Base-by-base conservation (phyloP, 805 yeast genomes). In the Cyberlindnera americana region DNA sequence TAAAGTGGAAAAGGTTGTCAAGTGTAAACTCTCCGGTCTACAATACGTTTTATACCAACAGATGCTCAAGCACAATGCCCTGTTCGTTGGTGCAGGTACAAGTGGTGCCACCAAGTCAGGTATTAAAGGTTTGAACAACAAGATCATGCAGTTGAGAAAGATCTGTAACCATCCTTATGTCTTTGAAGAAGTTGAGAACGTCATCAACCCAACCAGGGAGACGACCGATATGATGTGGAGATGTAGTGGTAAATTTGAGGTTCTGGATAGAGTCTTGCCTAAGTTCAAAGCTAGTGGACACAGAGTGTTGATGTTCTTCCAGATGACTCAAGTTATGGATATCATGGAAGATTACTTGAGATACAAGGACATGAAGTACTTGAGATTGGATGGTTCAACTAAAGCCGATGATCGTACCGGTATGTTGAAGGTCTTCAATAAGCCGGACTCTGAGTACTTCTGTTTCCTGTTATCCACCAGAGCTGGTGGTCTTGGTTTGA, bases 311-410 rank as follows among this genome's bases (percentile, higher is more conserved):
- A 81, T 85, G 62, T 85, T 85, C 55, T 85, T 85, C 67, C 95
- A 85, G 63, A 85, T 85, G 95, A 85, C 95, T 0, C 88, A 83
- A 55, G 86, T 85, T 39, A 85, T 85, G 95, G 88, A 84, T 57
- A 85, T 85, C 30, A 84, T 85, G 89, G 95, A 85, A 61, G 95
- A 85, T 61, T 85, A 76, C 59, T 66, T 85, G 54, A 70, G 90
- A 52, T 72, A 74, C 62, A 71, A 74, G 47, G 77, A 72, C 31
- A 64, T 84, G 73, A 77, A 81, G 52, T 85, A 83, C 56, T 66
- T 83, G 69, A 72, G 93, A 65, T 69, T 85, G 44, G 95, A 85
- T 66, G 95, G 95, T 69, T 69, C 78, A 17, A 85, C 95, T 1
- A 84, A 84, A 52, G 83, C 95, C 2, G 95, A 85, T 53, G 95